Evolutionary conservation across 2,329 filamentous ascomycete genomes (phyloP), one percentile per base, ranked within the genome.

Genomic region (Microsporum canis): DNA sequence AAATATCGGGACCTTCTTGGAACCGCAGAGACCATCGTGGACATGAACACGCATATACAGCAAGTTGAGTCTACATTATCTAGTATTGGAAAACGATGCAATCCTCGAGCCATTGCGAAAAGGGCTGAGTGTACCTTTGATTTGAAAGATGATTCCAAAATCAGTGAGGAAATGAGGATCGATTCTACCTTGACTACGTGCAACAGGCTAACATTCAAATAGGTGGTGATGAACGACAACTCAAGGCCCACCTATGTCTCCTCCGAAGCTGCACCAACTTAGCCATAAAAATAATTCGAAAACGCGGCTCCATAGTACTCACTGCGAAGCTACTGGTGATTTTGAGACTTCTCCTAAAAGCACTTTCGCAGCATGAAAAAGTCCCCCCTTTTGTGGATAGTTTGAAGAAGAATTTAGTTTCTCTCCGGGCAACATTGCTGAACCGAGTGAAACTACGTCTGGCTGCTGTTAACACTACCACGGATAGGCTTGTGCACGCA

Each of bases 11-110:
- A 94, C 68, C 84, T 97, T 6, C 84, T 97, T 31, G 89, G 89
- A 59, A 96, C 92, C 0, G 92, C 92, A 60, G 91, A 96, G 75
- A 86, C 86, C n/a, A 97, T 97, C 66, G 88, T 96, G 60, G 82
- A 86, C 63, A 96, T 97, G 89, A 88, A 89, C 66, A 76, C 75
- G 43, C 85, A 92, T 70, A 92, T 94, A 76, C 82, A 86, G 63
- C 77, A 79, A 10, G 87, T 90, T 14, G 90, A 96, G 73, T 77
- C 79, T 3, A 82, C 85, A 41, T 80, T 97, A 58, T 82, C 82
- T 14, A 80, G 80, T 62, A 87, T 96, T 76, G 89, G 89, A 53
- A 82, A 83, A 47, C 83, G 84, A 61, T 96, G 92, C 74, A 91
- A 91, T 58, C 82, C 89, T 41, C 77, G 81, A 59, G 79, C 86